Evolutionary conservation across 768 basidiomycete genomes (phyloP), one percentile per base, ranked within the genome.

Genomic region (Podaxis sp.): DNA sequence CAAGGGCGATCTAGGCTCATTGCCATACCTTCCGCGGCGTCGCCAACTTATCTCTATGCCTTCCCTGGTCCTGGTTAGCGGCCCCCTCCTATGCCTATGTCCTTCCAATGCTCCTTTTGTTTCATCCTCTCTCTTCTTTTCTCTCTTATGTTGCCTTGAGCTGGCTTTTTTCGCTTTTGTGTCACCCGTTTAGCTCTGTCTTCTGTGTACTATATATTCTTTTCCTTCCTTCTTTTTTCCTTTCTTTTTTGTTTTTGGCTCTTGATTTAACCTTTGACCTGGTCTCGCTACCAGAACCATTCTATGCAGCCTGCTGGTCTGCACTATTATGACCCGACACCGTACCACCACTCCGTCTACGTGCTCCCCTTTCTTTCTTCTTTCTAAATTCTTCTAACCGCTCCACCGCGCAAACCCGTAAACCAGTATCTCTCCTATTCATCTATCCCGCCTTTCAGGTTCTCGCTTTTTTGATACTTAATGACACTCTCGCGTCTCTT

Each of bases 161-260:
- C 49, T 25, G 37, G 40, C 13, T 11, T 9, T 46, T 9, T 46
- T 59, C 29, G 59, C 43, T 60, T 60, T 3, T 60, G 59, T 60
- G 43, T 29, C 25, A 38, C 36, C 49, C 19, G 17, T 41, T 41
- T 60, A 12, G 11, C 22, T 50, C 12, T 50, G 12, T 27, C 38
- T 53, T 29, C 37, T 40, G 7, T 41, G 59, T 53, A 53, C 19
- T n/a, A 43, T 60, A 60, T 53, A 52, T 38, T 41, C 6, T 12
- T 19, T 25, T 43, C n/a, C 40, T 40, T 17, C 36, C 38, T 11
- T 53, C 22, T 24, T 27, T 43, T 15, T 46, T 24, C 29, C 43
- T 25, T 24, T 19, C 17, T 24, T 25, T 57, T 9, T 57, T 17
- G 41, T 29, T 25, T 60, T 50, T 19, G 49, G 12, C 24, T 46